phyloP scores from a whole-genome alignment of 2,329 filamentous ascomycete genomes.

The Thielaviopsis ethacetica region DNA sequence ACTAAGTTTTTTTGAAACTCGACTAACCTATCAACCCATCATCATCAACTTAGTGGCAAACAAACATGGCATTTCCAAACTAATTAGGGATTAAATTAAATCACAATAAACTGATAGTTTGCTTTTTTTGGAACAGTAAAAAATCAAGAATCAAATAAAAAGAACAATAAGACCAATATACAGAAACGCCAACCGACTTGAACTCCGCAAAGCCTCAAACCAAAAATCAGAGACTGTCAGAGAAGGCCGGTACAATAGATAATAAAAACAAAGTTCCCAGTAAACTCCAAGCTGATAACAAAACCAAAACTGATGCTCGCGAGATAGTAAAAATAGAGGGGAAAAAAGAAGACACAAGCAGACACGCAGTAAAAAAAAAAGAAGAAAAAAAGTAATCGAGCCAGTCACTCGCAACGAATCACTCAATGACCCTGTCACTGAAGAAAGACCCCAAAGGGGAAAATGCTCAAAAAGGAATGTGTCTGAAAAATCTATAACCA shows the following conservation, averaged over 20 bases:
- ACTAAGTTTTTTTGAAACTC: no score
- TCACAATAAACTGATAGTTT: no score
- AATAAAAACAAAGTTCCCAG: background rate
- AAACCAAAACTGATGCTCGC: background rate
- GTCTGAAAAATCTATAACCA: constrained; percentile 11
- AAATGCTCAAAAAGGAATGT: constrained; percentile 7
- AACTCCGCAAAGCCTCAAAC: no score
- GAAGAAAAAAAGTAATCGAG: background rate
- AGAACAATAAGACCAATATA: no score
- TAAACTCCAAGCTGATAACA: constrained; percentile 4
- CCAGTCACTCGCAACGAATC: background rate
- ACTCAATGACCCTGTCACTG: background rate
- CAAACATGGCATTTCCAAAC: no score
- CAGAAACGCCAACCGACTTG: no score
- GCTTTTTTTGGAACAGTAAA: no score
- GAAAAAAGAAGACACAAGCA: background rate
- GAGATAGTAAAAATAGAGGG: background rate
- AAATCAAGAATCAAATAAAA: no score
- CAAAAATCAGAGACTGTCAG: background rate
- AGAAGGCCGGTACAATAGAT: background rate
- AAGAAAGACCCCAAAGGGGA: background rate
- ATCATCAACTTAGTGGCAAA: no score
- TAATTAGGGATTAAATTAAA: no score
- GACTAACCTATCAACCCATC: no score
- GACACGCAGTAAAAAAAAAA: background rate